Percentiles rank a stretch among this genome's conserved stretches.
phyloP scores from a whole-genome alignment of 1,139 yeast species.

The Magnusiomyces sp. region DNA sequence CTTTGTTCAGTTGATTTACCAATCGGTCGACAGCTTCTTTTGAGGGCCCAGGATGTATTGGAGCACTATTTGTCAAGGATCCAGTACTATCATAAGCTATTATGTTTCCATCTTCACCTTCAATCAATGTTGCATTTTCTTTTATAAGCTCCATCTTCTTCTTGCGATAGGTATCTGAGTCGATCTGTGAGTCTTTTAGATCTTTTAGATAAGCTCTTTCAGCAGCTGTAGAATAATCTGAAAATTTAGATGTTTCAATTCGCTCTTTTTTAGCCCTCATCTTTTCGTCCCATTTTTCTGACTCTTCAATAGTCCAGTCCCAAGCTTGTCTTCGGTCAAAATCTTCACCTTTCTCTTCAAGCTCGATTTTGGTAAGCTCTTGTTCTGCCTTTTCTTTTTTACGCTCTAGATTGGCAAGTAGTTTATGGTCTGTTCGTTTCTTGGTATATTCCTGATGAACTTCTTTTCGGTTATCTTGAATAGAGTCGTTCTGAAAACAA shows the following conservation, averaged over 20 bases:
- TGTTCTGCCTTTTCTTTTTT: slow-evolving; percentile 32
- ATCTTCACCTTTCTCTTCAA: slow-evolving; percentile 34
- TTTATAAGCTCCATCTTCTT: slow-evolving; percentile 27
- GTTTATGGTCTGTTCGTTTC: slow-evolving; percentile 29
- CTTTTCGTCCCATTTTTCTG: slow-evolving; percentile 55
- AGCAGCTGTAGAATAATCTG: slow-evolving; percentile 46
- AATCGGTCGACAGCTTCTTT: slow-evolving; percentile 36
- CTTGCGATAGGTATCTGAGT: slow-evolving; percentile 35
- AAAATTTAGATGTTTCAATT: slow-evolving; percentile 24
- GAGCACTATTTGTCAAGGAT: background rate
- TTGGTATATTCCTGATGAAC: slow-evolving; percentile 36
- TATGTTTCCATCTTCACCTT: slow-evolving; percentile 22
- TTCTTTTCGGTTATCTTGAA: slow-evolving; percentile 35
- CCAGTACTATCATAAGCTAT: slow-evolving; percentile 20
- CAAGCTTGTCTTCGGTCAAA: slow-evolving; percentile 41
- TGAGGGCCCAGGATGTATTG: slow-evolving; percentile 29
- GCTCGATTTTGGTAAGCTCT: slow-evolving; percentile 36
- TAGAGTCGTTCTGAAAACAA: slow-evolving; percentile 16
- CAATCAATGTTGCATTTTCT: slow-evolving; percentile 18
- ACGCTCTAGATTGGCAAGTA: slow-evolving; percentile 29
- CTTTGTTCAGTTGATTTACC: slow-evolving; percentile 35
- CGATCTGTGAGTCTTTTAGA: slow-evolving; percentile 36
- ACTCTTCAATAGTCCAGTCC: slow-evolving; percentile 61
- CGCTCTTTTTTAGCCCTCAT: slow-evolving; percentile 25
- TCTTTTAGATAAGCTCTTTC: slow-evolving; percentile 47